Base-by-base conservation (phyloP, 2,329 filamentous ascomycete species). In the Pseudocercospora crystallina region DNA sequence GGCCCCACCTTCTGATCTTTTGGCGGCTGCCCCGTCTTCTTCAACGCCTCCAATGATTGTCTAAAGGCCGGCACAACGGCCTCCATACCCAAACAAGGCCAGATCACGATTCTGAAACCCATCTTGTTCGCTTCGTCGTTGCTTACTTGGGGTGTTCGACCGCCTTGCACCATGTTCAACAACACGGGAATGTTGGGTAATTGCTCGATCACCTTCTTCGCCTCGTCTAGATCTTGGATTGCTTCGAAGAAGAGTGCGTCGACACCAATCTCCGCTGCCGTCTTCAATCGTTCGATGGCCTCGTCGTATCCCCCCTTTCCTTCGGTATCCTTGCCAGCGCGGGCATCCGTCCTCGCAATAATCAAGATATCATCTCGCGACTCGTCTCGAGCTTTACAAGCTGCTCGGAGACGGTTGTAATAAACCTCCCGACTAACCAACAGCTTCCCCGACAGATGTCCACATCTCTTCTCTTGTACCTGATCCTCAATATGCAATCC, bases 401-500 rank as follows among this genome's bases (percentile, higher is more conserved):
- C 81, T 0, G 83, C 82, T 0, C 77, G 71, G 60, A 86, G 81
- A 0, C 83, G 74, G n/a, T 72, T 66, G n/a, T 75, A 63, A 57
- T 76, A 85, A 14, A 76, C 75, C 1, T 77, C 74, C 0, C 64
- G 53, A 1, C 69, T 62, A 8, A 86, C 83, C 10, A 86, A 69
- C 49, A 80, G 73, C 66, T 87, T 87, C 47, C 81, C 81, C 0
- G 69, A 66, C 1, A 87, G 71, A 62, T 87, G 84, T 0, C 84
- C 84, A 64, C 83, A 87, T 45, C 63, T 43, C 70, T 87, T 87
- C 38, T 76, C 80, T 37, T 77, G 71, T 13, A 85, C 74, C 69
- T 86, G 82, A 66, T 85, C 82, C 65, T 85, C 82, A 49, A 85
- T 76, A 60, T 85, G 81, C 14, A 84, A 68, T 0, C 72, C 82